Percentiles rank a stretch among this genome's conserved stretches.
These are phyloP conservation scores for Colletotrichum sp. DNA, from an alignment of 2,329 filamentous ascomycete genomes.

Conservation along the genomic window DNA sequence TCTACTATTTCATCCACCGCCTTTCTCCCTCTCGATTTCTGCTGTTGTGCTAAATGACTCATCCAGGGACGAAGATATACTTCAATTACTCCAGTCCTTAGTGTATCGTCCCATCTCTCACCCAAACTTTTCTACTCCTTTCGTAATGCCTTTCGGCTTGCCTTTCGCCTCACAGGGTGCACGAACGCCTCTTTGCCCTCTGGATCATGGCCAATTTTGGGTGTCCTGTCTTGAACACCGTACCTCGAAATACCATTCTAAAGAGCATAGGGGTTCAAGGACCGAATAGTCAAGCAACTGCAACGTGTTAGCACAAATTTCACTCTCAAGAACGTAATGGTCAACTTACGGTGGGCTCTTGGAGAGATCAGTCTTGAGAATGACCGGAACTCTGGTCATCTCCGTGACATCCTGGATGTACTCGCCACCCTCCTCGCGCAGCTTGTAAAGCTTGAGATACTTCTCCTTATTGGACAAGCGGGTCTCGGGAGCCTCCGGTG, in stretches of 20 bases:
- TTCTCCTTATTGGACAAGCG: conserved; percentile 94
- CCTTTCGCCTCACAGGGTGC: neutral
- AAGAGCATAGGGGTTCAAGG: conserved; percentile 78
- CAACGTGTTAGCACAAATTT: conserved; percentile 38
- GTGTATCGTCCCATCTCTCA: conserved; percentile 6
- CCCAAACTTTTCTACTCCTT: conserved; percentile 18
- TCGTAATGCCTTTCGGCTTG: neutral
- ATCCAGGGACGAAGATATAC: conserved; percentile 18
- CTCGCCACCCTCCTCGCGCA: conserved; percentile 91
- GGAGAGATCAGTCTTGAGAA: conserved; percentile 95
- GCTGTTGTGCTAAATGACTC: conserved; percentile 14
- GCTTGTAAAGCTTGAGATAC: conserved; percentile 86
- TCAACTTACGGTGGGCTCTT: conserved; percentile 98
- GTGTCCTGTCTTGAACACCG: neutral
- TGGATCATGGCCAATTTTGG: neutral
- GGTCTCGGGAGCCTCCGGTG: conserved; percentile 74
- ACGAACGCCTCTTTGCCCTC: neutral
- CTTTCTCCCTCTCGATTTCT: conserved; percentile 8
- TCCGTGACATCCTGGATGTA: conserved; percentile 98
- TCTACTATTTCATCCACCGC: conserved; percentile 18
- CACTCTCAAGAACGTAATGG: neutral
- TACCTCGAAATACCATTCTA: conserved; percentile 31
- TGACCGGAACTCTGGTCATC: conserved; percentile 97
- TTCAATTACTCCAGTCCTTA: conserved; percentile 10
- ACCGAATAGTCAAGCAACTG: conserved; percentile 84